These are phyloP conservation scores for Apiotrichum siamense DNA, from an alignment of 1,284 basidiomycete species.

Conservation along the genomic window DNA sequence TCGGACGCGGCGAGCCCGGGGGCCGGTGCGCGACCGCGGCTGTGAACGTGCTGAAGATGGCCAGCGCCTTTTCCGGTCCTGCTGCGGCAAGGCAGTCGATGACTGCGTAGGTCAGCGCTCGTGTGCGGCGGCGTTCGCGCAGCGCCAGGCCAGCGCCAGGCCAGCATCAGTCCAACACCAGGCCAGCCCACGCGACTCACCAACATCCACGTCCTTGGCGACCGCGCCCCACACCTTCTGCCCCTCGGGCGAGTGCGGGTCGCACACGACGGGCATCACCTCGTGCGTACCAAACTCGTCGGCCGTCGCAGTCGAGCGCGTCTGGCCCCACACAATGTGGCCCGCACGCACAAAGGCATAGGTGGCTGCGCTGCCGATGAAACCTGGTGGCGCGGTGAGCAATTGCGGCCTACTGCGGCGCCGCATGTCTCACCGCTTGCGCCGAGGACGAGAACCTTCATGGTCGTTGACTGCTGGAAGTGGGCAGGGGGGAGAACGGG, in stretches of 20 bases:
- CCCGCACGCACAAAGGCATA: constrained; percentile 53
- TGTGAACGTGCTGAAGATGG: constrained; percentile 17
- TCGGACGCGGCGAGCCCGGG: constrained; percentile 8
- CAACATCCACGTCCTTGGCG: constrained; percentile 51
- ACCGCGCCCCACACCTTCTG: constrained; percentile 45
- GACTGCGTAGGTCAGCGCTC: too few species aligned
- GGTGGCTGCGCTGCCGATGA: constrained; percentile 52
- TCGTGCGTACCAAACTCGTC: constrained; percentile 46
- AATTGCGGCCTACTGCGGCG: too few species aligned
- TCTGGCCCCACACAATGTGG: constrained; percentile 54
- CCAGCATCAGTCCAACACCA: background rate
- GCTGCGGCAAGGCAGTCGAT: constrained; percentile 44
- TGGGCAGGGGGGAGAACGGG: too few species aligned
- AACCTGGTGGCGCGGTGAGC: constrained; percentile 35
- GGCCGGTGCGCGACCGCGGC: background rate
- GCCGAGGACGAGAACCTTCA: constrained; percentile 45
- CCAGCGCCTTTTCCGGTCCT: constrained; percentile 39
- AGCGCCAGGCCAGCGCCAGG: too few species aligned
- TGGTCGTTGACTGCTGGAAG: background rate
- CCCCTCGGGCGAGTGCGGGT: constrained; percentile 39
- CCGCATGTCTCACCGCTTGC: constrained; percentile 41
- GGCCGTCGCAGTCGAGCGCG: constrained; percentile 42
- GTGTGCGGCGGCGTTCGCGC: too few species aligned
- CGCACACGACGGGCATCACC: constrained; percentile 53
- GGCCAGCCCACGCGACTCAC: constrained; percentile 33